Evolutionary conservation across 2,329 filamentous ascomycete genomes (phyloP).

Genomic region (Colletotrichum sidae): DNA sequence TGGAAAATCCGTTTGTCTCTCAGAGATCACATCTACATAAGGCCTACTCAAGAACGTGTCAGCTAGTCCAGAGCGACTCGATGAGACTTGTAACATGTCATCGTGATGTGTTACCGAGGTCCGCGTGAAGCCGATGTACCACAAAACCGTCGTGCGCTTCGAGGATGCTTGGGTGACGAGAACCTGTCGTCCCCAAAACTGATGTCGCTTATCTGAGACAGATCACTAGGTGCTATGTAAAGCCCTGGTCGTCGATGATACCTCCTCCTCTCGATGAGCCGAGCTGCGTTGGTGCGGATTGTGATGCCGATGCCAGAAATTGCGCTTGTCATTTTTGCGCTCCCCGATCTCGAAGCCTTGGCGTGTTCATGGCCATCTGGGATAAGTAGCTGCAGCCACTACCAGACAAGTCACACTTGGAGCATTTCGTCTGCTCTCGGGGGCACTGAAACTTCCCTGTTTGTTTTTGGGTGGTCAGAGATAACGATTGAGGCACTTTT

Average conservation of each 20-base stretch:
- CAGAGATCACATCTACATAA: not conserved
- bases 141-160: not conserved
- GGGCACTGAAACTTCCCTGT: not conserved
- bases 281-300: not conserved
- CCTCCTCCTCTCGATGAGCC: not conserved
- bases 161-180: not conserved
- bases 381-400: not conserved
- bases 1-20: not conserved
- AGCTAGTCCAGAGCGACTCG: not conserved
- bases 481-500: too few relatives aligned
- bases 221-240: too few relatives aligned
- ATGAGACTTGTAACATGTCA: not conserved
- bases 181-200: not conserved
- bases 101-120: slow-evolving; percentile 1
- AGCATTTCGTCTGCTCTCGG: not conserved
- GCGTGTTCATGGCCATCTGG: not conserved
- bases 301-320: not conserved
- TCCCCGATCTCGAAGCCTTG: not conserved
- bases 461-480: not conserved
- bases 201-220: not conserved
- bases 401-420: not conserved
- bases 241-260: too few relatives aligned
- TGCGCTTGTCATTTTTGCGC: not conserved
- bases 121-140: not conserved
- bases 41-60: not conserved